Evolutionary conservation across 1,139 yeast genomes (phyloP), one percentile per base, ranked within the genome.

Genomic region (Candida tetrigidarum): DNA sequence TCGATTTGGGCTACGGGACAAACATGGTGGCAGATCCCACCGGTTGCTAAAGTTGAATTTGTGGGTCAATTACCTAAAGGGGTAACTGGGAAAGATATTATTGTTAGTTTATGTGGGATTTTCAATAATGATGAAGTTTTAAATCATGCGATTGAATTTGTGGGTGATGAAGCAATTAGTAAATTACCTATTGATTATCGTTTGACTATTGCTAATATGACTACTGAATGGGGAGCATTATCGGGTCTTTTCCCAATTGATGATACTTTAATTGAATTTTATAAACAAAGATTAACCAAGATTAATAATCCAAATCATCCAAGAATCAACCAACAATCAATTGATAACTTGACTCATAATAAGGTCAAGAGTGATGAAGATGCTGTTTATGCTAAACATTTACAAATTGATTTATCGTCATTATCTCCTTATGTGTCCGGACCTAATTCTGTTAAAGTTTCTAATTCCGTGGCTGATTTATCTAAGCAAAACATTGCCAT

Each of bases 21-120:
- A 70, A 95, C 99, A 3, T 93, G 99, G 99, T 93, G 99, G 99
- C 99, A 95, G 80, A 89, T 93, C 48, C 99, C 99, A 4, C 99
- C 99, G 1, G 98, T 93, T 18, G 99, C 99, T 34, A 84, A 84
- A 60, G 98, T 93, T 10, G 96, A 89, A 65, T 77, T 93, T 47
- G 76, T 79, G 53, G 97, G 97, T 36, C 68, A 80, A 53, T 78
- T 93, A 48, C 96, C 95, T 16, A 71, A 78, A 45, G 97, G 97
- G 18, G 92, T 89, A 14, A 84, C 96, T 7, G 99, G 99, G 53
- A 93, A 93, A 66, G 99, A 93, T 69, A 95, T 95, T 42, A 95
- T 93, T 62, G 96, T 95, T 23, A 93, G 98, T 0, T 77, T 93
- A 42, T 93, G 99, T 74, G 99, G 99, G 43, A 73, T 85, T 29